Conservation (phyloP, 805 yeast genomes). For the Candida boleticola region DNA sequence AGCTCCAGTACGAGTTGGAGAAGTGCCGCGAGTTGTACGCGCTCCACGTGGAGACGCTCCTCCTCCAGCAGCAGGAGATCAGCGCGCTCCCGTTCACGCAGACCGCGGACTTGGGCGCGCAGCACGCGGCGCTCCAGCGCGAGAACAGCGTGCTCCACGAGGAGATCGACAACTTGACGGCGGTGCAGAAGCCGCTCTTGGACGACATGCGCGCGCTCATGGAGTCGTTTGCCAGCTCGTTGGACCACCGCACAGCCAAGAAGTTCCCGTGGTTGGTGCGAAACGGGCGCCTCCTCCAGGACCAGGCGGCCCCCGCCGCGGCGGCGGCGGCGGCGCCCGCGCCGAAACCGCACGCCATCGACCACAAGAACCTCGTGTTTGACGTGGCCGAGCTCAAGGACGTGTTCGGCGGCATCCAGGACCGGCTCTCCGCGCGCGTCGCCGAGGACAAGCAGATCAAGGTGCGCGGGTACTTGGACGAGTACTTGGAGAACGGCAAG, state of each 20-base stretch:
- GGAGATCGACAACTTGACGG: constrained; percentile 14
- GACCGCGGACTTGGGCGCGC: neutral
- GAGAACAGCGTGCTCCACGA: neutral
- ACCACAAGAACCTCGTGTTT: constrained; percentile 16
- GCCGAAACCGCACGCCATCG: constrained; percentile 9
- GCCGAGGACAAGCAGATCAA: constrained; percentile 7
- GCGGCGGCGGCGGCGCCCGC: constrained; percentile 1
- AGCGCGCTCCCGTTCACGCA: constrained; percentile 1
- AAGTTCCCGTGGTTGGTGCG: constrained; percentile 7
- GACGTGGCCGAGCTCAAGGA: constrained; percentile 17
- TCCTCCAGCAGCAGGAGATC: neutral
- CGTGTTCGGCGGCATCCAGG: constrained; percentile 18
- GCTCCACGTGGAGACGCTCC: constrained; percentile 12
- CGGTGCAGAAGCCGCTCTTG: constrained; percentile 33
- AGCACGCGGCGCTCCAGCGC: neutral
- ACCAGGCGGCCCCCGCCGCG: constrained; percentile 4
- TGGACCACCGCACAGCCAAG: constrained; percentile 13
- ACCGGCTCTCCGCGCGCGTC: constrained; percentile 8
- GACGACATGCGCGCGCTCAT: constrained; percentile 30
- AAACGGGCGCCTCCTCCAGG: constrained; percentile 8
- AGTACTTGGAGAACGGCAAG: constrained; percentile 19
- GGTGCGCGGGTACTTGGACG: constrained; percentile 16
- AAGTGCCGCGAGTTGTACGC: constrained; percentile 22
- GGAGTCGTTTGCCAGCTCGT: constrained; percentile 18
- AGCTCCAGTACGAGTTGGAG: constrained; percentile 29